These are phyloP conservation scores for Cudoniella acicularis DNA, from an alignment of 495 filamentous ascomycete genomes.

Conservation along the genomic window DNA sequence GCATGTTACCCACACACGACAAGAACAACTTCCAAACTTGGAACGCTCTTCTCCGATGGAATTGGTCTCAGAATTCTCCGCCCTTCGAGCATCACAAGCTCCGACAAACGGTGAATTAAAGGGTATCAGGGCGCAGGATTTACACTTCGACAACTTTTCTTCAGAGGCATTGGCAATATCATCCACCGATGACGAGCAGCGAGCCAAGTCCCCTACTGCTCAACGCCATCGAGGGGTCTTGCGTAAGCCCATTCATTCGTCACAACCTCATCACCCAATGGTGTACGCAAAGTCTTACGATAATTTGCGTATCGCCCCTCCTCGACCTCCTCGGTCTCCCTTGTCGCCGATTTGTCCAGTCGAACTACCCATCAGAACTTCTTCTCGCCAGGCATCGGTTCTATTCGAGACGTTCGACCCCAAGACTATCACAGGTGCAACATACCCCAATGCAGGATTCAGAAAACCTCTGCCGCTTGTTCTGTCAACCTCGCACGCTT, in stretches of 20 bases:
- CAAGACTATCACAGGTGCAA: slow-evolving; percentile 25
- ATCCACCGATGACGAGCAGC: background rate
- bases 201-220: slow-evolving; percentile 4
- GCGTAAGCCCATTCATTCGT: slow-evolving; percentile 3
- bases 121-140: slow-evolving; percentile 60
- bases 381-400: slow-evolving; percentile 41
- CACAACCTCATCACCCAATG: slow-evolving; percentile 3
- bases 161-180: slow-evolving; percentile 36
- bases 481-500: background rate
- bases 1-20: slow-evolving; percentile 75
- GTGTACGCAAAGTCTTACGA: slow-evolving; percentile 43
- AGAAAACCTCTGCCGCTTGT: slow-evolving; percentile 37
- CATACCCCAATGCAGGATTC: slow-evolving; percentile 36
- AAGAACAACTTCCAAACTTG: slow-evolving; percentile 57
- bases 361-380: slow-evolving; percentile 40
- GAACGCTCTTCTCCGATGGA: slow-evolving; percentile 55
- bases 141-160: slow-evolving; percentile 61
- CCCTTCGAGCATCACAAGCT: slow-evolving; percentile 63
- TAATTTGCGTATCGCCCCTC: slow-evolving; percentile 40
- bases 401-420: slow-evolving; percentile 41
- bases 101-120: slow-evolving; percentile 53
- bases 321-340: slow-evolving; percentile 43
- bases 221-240: slow-evolving; percentile 6
- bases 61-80: slow-evolving; percentile 62
- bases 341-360: slow-evolving; percentile 32